A percentile compares a stretch with the other conserved stretches of the same genome.
Evolutionary conservation across 2,329 filamentous ascomycete species (phyloP).

Genomic region (Verticillium isaacii): DNA sequence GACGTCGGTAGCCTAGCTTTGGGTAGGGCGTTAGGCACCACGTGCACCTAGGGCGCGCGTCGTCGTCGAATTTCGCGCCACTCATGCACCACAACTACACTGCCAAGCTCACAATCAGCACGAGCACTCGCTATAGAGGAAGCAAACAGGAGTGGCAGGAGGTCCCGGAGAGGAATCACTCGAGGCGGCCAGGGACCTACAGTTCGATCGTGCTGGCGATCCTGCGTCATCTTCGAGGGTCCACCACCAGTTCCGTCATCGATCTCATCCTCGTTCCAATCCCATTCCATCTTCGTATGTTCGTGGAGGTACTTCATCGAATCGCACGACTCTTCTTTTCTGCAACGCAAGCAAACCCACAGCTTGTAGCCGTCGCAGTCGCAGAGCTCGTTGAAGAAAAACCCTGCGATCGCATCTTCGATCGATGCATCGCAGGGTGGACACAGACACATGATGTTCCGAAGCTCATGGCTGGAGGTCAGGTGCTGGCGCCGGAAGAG

Average conservation of each 20-base stretch:
- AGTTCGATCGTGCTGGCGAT: neutral
- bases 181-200: neutral
- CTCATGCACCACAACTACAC: slow-evolving; percentile 10
- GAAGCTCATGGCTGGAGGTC: neutral
- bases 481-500: slow-evolving; percentile 7
- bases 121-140: neutral
- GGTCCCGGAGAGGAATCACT: too few species aligned
- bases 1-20: slow-evolving; percentile 4
- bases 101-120: neutral
- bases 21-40: slow-evolving; percentile 8
- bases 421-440: slow-evolving; percentile 3
- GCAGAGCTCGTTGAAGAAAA: slow-evolving; percentile 6
- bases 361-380: slow-evolving; percentile 9
- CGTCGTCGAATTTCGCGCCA: slow-evolving; percentile 2
- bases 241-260: neutral
- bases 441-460: slow-evolving; percentile 10
- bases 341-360: slow-evolving; percentile 8
- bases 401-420: slow-evolving; percentile 1
- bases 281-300: slow-evolving; percentile 2
- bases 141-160: neutral
- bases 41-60: slow-evolving; percentile 5
- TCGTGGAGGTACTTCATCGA: neutral
- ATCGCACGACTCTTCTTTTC: neutral
- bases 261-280: neutral
- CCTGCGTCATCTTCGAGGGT: slow-evolving; percentile 1